Base-by-base conservation (phyloP, 2,329 filamentous ascomycete species). In the Monilinia vaccinii-corymbosi region DNA sequence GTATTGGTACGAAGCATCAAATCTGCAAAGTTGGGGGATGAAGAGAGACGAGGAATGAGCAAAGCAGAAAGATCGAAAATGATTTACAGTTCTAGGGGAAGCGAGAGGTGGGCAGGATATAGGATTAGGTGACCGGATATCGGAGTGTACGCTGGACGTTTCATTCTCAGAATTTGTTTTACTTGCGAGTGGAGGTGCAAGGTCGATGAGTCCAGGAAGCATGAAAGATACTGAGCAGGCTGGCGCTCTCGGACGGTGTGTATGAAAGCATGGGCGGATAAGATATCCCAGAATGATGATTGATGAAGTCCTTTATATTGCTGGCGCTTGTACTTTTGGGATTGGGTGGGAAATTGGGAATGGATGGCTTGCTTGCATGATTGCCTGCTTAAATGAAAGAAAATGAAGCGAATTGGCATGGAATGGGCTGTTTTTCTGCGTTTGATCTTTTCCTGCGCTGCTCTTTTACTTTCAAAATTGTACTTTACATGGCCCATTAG, bases 141-240 rank as follows among this genome's bases (percentile, higher is more conserved):
- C 52, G 21, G 60, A 63, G 47, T 67, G 62, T 65, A 64, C 67
- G 65, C 67, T 66, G 66, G 67, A 60, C 65, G 67, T 67, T 65
- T 61, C 60, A 62, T 65, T 65, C 59, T 55, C 25, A 21, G 23
- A 32, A n/a, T 55, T 32, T 55, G 32, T 49, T 34, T 55, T 59
- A 48, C 32, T 56, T 56, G 23, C 13, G 42, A 18, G 25, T 23
- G 42, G 50, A 42, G 36, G 51, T 53, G 28, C 25, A 44, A 44
- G 18, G 21, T 38, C 18, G 44, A 32, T 18, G 36, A 53, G 13
- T 14, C 42, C 18, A 53, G 13, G 38, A 44, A 18, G 32, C 51
- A 44, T 8, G 34, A 52, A 25, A 18, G 10, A 7, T 10, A 7
- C 51, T 32, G 51, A 44, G 51, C 25, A 53, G 51, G 32, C 51